Percentiles rank a stretch among this genome's conserved stretches.
Evolutionary conservation across 2,329 filamentous ascomycete species (phyloP).

Genomic region (Colletotrichum simmondsii): DNA sequence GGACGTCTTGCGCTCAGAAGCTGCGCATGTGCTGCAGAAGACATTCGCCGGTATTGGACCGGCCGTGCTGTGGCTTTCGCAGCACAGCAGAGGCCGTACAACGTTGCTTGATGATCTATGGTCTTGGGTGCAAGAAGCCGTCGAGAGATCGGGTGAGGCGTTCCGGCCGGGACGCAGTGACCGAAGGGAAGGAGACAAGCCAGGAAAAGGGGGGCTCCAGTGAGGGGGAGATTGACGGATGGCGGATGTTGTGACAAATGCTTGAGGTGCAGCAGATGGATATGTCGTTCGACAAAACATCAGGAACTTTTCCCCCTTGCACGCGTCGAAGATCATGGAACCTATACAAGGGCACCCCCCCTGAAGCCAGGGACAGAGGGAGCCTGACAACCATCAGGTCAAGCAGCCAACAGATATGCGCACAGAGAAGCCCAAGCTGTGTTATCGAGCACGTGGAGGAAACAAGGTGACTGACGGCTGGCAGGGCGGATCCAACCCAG

Average conservation of each 20-base stretch:
- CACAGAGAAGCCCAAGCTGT: slow-evolving; percentile 1
- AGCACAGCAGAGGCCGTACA: slow-evolving; percentile 14
- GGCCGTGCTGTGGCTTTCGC: slow-evolving; percentile 1
- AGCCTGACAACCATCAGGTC: not conserved
- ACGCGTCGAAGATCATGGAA: slow-evolving; percentile 28
- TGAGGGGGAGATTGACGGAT: slow-evolving; percentile 10
- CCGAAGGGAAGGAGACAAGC: not conserved
- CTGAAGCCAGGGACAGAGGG: slow-evolving; percentile 20
- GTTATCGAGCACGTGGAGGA: slow-evolving; percentile 16
- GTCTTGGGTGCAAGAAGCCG: slow-evolving; percentile 28
- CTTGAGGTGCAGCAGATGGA: slow-evolving; percentile 19
- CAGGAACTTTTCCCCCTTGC: slow-evolving; percentile 22
- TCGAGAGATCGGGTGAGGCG: slow-evolving; percentile 28
- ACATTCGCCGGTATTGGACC: not conserved
- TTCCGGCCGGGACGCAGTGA: slow-evolving; percentile 13
- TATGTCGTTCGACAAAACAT: slow-evolving; percentile 22
- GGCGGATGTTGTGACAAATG: slow-evolving; percentile 24
- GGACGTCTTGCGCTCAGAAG: not conserved
- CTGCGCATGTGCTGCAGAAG: not conserved
- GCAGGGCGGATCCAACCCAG: slow-evolving; percentile 18
- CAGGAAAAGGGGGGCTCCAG: not conserved
- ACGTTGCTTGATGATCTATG: slow-evolving; percentile 29
- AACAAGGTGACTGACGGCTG: slow-evolving; percentile 7
- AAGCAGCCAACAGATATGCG: slow-evolving; percentile 12
- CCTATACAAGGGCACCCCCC: slow-evolving; percentile 2